These are phyloP conservation scores for Fusarium hostae DNA, from an alignment of 2,329 filamentous ascomycete genomes.

Conservation along the genomic window DNA sequence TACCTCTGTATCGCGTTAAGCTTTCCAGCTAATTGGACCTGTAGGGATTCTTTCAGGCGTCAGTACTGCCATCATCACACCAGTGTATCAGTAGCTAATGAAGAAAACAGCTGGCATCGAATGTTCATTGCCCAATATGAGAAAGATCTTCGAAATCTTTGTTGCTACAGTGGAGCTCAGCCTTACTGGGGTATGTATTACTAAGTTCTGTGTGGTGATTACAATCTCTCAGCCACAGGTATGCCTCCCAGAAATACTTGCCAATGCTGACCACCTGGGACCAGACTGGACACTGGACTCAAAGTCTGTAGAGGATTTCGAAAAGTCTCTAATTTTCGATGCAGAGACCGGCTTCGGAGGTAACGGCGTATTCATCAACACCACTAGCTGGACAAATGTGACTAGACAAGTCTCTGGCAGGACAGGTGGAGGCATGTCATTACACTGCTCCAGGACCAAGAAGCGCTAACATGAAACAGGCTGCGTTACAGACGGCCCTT, in stretches of 20 bases:
- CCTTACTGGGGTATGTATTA: background rate
- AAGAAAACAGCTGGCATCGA: background rate
- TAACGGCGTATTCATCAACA: fast-evolving
- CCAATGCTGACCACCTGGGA: background rate
- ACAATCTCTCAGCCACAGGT: too few species aligned
- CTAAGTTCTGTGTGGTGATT: too few species aligned
- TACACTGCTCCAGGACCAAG: fast-evolving
- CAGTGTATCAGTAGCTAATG: background rate
- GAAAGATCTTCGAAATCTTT: background rate
- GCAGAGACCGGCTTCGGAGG: background rate
- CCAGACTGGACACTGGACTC: background rate
- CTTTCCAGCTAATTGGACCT: background rate
- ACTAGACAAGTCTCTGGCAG: fast-evolving
- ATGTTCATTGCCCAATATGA: background rate
- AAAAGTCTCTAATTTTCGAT: background rate
- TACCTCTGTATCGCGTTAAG: fast-evolving
- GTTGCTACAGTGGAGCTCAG: background rate
- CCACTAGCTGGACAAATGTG: background rate
- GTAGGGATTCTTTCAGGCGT: background rate
- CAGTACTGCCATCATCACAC: background rate
- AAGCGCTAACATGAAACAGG: fast-evolving
- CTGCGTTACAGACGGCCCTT: background rate
- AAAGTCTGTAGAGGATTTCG: fast-evolving
- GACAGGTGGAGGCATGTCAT: background rate
- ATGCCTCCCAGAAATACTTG: background rate